These are phyloP conservation scores for Pyracantha coccinea DNA, from an alignment of 331 rosid genomes.

Conservation along the genomic window DNA sequence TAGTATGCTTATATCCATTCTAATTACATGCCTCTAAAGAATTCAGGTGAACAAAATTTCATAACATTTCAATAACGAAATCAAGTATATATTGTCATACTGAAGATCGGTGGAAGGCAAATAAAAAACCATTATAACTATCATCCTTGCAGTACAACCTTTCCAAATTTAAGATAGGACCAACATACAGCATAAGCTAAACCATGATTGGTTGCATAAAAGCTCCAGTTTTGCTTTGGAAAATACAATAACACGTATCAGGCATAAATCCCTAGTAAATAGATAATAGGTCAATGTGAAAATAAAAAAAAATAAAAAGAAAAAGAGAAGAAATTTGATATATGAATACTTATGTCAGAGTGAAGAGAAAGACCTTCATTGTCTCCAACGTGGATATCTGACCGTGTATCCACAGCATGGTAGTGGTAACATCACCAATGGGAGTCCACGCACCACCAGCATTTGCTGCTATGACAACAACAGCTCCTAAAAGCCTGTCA, in stretches of 20 bases:
- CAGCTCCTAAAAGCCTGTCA: slow-evolving; percentile 95
- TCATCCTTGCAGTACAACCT: neutral
- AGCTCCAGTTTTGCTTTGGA: too few relatives aligned
- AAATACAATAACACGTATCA: too few relatives aligned
- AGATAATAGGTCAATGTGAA: neutral
- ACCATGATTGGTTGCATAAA: too few relatives aligned
- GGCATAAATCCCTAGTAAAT: neutral
- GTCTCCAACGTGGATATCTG: slow-evolving; percentile 77
- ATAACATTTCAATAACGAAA: neutral
- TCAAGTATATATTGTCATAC: neutral
- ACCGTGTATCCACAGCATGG: slow-evolving; percentile 98
- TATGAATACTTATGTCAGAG: neutral
- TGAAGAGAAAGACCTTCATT: slow-evolving; percentile 50
- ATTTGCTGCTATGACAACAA: slow-evolving; percentile 92
- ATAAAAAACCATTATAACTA: neutral
- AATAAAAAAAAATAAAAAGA: neutral
- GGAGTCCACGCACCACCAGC: slow-evolving; percentile 99
- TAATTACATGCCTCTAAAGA: neutral
- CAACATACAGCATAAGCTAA: neutral
- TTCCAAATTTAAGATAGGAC: neutral
- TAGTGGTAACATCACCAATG: slow-evolving; percentile 94
- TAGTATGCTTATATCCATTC: too few relatives aligned
- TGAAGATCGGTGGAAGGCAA: neutral
- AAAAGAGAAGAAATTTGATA: neutral
- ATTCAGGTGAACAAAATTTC: neutral